Percentiles rank a stretch among this genome's conserved stretches.
phyloP scores from a whole-genome alignment of 2,329 filamentous ascomycete genomes.

The Colletotrichum coccodes region DNA sequence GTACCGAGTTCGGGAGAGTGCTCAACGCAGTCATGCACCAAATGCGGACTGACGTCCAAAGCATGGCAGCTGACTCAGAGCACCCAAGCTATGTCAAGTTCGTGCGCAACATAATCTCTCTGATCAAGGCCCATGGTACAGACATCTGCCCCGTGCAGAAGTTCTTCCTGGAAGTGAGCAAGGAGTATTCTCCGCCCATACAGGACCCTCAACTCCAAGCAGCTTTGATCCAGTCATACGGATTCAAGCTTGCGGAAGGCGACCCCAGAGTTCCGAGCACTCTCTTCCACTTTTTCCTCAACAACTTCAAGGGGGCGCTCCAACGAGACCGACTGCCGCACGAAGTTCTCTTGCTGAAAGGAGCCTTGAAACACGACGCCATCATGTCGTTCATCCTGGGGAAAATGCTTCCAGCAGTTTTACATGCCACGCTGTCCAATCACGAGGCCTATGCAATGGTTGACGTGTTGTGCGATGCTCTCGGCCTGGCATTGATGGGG shows the following conservation, averaged over 20 bases:
- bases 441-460: constrained; percentile 57
- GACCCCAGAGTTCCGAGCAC: constrained; percentile 57
- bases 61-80: constrained; percentile 47
- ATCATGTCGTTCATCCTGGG: constrained; percentile 60
- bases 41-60: constrained; percentile 61
- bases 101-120: constrained; percentile 60
- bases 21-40: constrained; percentile 62
- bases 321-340: constrained; percentile 58
- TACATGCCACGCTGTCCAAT: constrained; percentile 49
- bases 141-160: constrained; percentile 64
- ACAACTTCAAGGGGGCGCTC: constrained; percentile 66
- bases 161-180: constrained; percentile 67
- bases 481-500: constrained; percentile 48
- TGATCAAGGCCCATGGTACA: constrained; percentile 64
- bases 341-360: constrained; percentile 56
- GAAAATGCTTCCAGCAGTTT: constrained; percentile 65
- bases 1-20: constrained; percentile 52
- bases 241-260: constrained; percentile 62
- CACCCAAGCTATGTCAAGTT: constrained; percentile 62
- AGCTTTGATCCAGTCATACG: constrained; percentile 65
- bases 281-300: constrained; percentile 67
- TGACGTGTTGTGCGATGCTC: constrained; percentile 59
- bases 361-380: constrained; percentile 57
- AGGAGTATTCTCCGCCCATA: constrained; percentile 63
- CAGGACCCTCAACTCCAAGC: constrained; percentile 67